Conservation (phyloP, 768 basidiomycete genomes). For the Tylopilus rubrobrunneus region DNA sequence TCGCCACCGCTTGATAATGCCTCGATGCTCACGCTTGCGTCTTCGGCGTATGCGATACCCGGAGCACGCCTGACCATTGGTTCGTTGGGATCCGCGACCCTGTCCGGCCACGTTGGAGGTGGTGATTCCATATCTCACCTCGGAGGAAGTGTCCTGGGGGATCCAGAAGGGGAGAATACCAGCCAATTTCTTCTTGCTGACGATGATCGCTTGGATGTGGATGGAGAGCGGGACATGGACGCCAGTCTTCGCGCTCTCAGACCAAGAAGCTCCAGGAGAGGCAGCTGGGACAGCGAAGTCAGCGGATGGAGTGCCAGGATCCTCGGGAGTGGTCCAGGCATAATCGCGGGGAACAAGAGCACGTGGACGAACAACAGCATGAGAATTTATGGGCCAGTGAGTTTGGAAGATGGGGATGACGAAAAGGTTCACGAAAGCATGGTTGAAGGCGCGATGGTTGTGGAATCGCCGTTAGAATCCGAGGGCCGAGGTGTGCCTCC, state of each 20-base stretch:
- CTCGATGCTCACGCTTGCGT: constrained; percentile 87
- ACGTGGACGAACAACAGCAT: constrained; percentile 59
- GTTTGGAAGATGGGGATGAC: constrained; percentile 40
- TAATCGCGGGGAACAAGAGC: constrained; percentile 51
- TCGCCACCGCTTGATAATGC: constrained; percentile 91
- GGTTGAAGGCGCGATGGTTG: constrained; percentile 14
- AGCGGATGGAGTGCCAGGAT: constrained; percentile 84
- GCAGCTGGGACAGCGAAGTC: constrained; percentile 89
- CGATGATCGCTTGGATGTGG: constrained; percentile 54
- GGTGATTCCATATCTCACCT: constrained; percentile 70
- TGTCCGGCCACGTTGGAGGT: constrained; percentile 49
- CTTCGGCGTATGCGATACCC: constrained; percentile 82
- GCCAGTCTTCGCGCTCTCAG: constrained; percentile 89
- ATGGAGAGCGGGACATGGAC: constrained; percentile 62
- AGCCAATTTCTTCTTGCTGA: constrained; percentile 67
- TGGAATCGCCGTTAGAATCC: constrained; percentile 5
- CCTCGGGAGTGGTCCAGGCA: constrained; percentile 42
- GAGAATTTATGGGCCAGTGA: constrained; percentile 51
- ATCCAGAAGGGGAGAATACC: constrained; percentile 53
- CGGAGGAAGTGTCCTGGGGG: constrained; percentile 55
- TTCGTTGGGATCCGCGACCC: constrained; percentile 40
- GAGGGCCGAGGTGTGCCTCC: constrained; percentile 7
- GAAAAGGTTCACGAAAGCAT: constrained; percentile 27
- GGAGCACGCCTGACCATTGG: constrained; percentile 47
- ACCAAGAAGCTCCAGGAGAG: constrained; percentile 78